Percentiles rank a stretch among this genome's conserved stretches.
These are phyloP conservation scores for Pleurotus djamor DNA, from an alignment of 768 basidiomycete species.

Conservation along the genomic window DNA sequence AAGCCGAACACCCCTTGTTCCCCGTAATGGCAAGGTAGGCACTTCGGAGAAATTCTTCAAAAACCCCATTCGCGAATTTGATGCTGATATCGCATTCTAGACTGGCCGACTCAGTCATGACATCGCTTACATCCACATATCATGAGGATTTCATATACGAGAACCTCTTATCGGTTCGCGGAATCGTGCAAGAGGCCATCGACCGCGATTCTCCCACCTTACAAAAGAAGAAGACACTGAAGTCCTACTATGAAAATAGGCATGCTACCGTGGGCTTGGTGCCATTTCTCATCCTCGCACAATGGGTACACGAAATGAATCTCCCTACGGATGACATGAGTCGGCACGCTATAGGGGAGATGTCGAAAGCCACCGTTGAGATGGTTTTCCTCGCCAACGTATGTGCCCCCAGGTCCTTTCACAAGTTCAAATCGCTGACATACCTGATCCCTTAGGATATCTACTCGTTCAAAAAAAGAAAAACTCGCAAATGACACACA, in stretches of 20 bases:
- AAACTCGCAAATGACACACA: background rate
- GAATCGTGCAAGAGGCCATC: conserved; percentile 2
- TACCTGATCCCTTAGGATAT: background rate
- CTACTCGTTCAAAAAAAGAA: conserved; percentile 4
- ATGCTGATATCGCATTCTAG: background rate
- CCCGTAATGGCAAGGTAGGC: conserved; percentile 1
- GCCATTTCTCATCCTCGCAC: conserved; percentile 4
- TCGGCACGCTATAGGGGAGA: background rate
- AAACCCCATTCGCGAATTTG: background rate
- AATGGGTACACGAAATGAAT: background rate
- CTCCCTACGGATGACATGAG: background rate
- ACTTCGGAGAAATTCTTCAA: background rate
- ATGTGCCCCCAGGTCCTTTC: background rate
- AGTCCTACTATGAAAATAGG: conserved; percentile 1
- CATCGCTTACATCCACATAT: background rate
- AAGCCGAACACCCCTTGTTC: background rate
- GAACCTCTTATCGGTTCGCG: background rate
- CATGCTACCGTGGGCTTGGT: background rate
- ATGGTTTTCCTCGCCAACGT: conserved; percentile 4
- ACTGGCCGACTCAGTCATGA: background rate
- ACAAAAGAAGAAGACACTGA: background rate
- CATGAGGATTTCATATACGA: background rate
- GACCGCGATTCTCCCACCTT: background rate
- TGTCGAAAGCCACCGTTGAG: background rate
- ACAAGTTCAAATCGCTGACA: background rate